Evolutionary conservation across 2,329 filamentous ascomycete species (phyloP), one percentile per base, ranked within the genome.

Genomic region (Penicillium griseofulvum): DNA sequence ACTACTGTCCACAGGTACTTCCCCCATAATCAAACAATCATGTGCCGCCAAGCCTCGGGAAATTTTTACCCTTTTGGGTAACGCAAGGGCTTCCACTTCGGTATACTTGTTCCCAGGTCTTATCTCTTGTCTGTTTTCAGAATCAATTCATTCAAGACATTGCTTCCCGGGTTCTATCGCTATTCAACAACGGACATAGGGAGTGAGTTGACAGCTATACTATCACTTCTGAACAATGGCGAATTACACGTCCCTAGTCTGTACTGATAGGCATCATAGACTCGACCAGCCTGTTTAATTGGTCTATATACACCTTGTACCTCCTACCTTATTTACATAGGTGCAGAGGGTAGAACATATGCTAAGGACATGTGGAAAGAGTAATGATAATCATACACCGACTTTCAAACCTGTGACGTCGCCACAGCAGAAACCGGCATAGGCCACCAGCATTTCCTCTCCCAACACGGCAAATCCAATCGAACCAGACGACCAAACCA

Each of bases 11-110:
- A 34, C 16, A 5, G 48, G 37, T 26, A 38, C 48, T 31, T 49
- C 26, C 26, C 47, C 48, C 37, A 44, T 26, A 44, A 17, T 17
- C 17, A 22, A 33, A 31, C 26, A 24, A 28, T 39, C 51, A 53
- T 5, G 37, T 54, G 45, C 43, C 36, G 57, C 55, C 54, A 58
- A 56, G 52, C 43, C 17, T 39, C 59, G 62, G 69, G 69, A 71
- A 57, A 65, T 55, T 69, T 72, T 71, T 67, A 54, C 69, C 68
- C 22, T 58, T 66, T 65, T 47, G 33, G 67, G 69, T 54, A 70
- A 65, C 54, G 42, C 45, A 37, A 48, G 45, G 44, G 59, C 55
- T 64, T 59, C 68, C 63, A 5, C 37, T 63, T 70, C 55, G 37
- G 68, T 69, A 55, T 43, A 61, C 14, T 28, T 45, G 46, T 54